Percentiles rank a stretch among this genome's conserved stretches.
Evolutionary conservation across 179 eudicot species (phyloP).

Genomic region (Amaranthus tricolor): DNA sequence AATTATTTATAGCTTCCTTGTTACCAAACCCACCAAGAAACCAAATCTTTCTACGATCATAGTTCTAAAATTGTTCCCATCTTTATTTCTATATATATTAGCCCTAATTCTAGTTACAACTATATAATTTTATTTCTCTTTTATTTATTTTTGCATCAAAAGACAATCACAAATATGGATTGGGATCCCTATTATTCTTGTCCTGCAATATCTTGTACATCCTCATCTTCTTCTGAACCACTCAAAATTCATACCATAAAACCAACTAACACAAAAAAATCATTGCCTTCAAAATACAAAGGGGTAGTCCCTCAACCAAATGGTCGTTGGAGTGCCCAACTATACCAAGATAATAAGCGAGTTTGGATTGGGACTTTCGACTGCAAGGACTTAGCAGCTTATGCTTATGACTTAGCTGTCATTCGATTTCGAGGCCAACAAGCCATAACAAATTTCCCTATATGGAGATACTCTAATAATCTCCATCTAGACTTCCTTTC

Average conservation of each 20-base stretch:
- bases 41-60: too few species aligned
- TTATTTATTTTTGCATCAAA: too few species aligned
- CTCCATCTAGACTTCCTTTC: slow-evolving; percentile 15
- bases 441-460: not conserved
- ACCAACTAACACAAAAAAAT: not conserved
- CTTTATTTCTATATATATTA: too few species aligned
- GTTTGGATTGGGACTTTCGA: slow-evolving; percentile 15
- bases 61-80: too few species aligned
- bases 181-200: too few species aligned
- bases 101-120: too few species aligned
- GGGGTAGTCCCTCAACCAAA: slow-evolving; percentile 14
- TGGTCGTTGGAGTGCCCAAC: slow-evolving; percentile 15
- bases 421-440: slow-evolving; percentile 13
- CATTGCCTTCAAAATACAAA: not conserved
- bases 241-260: not conserved
- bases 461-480: not conserved
- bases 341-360: slow-evolving; percentile 8
- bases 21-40: too few species aligned
- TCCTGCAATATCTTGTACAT: too few species aligned
- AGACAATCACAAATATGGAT: too few species aligned
- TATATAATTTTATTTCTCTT: too few species aligned
- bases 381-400: not conserved
- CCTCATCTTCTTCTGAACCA: too few species aligned
- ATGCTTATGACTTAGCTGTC: slow-evolving; percentile 7
- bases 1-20: too few species aligned